These are phyloP conservation scores for Colletotrichum horii DNA, from an alignment of 2,329 filamentous ascomycete species.

Conservation along the genomic window DNA sequence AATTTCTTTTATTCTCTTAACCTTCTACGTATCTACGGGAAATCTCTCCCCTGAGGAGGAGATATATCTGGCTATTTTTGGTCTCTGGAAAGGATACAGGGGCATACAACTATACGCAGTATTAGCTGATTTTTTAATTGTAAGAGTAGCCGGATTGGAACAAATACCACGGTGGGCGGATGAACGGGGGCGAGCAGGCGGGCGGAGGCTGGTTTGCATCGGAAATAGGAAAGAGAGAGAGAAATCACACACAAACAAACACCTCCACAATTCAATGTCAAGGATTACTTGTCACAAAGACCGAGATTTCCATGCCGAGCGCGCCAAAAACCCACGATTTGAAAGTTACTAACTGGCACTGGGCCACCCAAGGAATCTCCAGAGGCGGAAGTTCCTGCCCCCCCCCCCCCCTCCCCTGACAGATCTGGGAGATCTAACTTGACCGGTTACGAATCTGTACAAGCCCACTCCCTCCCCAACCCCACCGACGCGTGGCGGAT, in stretches of 20 bases:
- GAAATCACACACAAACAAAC: not conserved
- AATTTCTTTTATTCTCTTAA: not conserved
- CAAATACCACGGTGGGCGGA: not conserved
- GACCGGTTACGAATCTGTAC: not conserved
- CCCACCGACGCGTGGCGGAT: not conserved
- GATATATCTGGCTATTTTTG: not conserved
- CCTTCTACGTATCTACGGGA: not conserved
- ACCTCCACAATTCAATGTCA: not conserved
- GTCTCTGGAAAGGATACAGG: not conserved
- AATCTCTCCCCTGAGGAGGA: not conserved
- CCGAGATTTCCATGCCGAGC: not conserved
- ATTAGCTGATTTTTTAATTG: conserved; percentile 10
- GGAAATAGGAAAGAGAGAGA: not conserved
- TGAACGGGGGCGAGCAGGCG: not conserved
- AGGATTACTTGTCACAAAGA: not conserved
- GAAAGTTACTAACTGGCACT: not conserved
- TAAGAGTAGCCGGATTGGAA: conserved; percentile 6
- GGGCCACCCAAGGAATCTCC: not conserved
- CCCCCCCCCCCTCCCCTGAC: not conserved
- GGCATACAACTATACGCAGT: not conserved
- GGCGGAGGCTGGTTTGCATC: not conserved
- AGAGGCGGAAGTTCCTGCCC: not conserved
- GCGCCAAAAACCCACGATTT: not conserved
- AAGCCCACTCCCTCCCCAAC: not conserved
- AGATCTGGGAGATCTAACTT: not conserved